Conservation (phyloP, 2,329 filamentous ascomycete genomes). For the Diplodia sapinea region DNA sequence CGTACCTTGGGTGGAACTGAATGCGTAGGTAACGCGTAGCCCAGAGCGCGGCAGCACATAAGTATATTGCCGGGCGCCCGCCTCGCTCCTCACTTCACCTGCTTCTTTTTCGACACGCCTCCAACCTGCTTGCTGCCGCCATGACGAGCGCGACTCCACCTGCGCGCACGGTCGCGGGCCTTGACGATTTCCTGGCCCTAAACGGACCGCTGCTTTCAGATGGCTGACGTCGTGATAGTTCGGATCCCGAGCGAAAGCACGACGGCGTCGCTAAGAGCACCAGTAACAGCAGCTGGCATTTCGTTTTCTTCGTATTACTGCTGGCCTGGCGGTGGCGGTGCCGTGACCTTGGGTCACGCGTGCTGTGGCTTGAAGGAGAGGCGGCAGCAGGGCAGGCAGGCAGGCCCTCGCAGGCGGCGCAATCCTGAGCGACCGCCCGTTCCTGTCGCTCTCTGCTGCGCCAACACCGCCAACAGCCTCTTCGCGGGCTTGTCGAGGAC, state of each 20-base stretch:
- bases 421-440: constrained; percentile 7
- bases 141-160: constrained; percentile 7
- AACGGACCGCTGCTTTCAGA: background rate
- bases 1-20: constrained; percentile 24
- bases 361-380: background rate
- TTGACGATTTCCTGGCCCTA: background rate
- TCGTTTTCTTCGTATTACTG: constrained; percentile 3
- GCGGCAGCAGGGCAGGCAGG: background rate
- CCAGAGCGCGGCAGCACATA: background rate
- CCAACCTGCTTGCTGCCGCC: constrained; percentile 5
- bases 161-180: constrained; percentile 15
- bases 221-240: constrained; percentile 8
- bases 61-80: constrained; percentile 6
- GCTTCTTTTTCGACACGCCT: background rate
- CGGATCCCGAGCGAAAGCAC: constrained; percentile 2
- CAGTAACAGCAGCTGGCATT: background rate
- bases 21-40: constrained; percentile 10
- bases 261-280: background rate
- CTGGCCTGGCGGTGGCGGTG: constrained; percentile 7
- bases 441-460: background rate
- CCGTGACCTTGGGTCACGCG: constrained; percentile 10
- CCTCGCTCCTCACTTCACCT: background rate
- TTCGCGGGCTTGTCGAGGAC: background rate
- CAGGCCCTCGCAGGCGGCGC: background rate
- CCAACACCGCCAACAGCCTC: constrained; percentile 1